A percentile compares a stretch with the other conserved stretches of the same genome.
These are phyloP conservation scores for Aeschynomene evenia DNA, from an alignment of 306 rosid genomes.

Conservation along the genomic window DNA sequence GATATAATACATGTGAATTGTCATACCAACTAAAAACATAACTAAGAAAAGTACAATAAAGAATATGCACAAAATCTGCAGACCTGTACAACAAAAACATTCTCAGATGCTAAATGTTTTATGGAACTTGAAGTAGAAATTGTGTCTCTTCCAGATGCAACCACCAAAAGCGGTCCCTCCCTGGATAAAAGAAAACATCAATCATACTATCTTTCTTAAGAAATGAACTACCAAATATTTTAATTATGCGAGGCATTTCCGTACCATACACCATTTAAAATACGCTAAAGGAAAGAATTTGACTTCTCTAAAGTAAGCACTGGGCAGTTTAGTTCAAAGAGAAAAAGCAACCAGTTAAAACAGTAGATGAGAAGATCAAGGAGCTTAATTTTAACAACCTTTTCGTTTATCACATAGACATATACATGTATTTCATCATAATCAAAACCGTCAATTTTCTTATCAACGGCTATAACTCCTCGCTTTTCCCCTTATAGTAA, in stretches of 20 bases:
- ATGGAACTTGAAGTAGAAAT: slow-evolving; percentile 79
- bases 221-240: slow-evolving; percentile 12
- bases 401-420: background rate
- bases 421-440: background rate
- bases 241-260: background rate
- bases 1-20: background rate
- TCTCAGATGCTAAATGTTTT: slow-evolving; percentile 68
- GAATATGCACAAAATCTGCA: slow-evolving; percentile 26
- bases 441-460: too few relatives aligned
- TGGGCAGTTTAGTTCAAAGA: background rate
- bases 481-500: too few relatives aligned
- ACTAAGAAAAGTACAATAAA: background rate
- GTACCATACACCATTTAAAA: background rate
- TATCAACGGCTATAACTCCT: too few relatives aligned
- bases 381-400: background rate
- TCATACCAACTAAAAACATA: slow-evolving; percentile 17
- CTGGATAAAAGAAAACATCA: slow-evolving; percentile 41
- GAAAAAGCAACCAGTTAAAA: background rate
- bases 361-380: background rate
- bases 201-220: slow-evolving; percentile 14
- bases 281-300: background rate
- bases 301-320: background rate
- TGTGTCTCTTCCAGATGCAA: slow-evolving; percentile 92
- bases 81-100: slow-evolving; percentile 89
- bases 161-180: slow-evolving; percentile 91